Percentiles rank a stretch among this genome's conserved stretches.
Evolutionary conservation across 106 monocot genomes (phyloP).

Genomic region (Dendrobium chrysotoxum): DNA sequence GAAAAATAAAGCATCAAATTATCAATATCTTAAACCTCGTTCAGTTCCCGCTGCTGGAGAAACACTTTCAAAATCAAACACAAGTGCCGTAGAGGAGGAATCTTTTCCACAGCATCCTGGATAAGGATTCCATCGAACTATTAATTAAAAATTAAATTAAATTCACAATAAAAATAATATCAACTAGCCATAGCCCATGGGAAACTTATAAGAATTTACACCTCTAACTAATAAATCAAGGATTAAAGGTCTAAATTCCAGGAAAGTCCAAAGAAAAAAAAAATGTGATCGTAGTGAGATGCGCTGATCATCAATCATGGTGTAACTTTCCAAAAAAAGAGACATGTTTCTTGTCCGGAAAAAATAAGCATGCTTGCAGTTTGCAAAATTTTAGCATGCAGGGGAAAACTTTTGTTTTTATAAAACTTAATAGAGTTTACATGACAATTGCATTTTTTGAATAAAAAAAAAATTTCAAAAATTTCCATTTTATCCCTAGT

Average conservation of each 20-base stretch:
- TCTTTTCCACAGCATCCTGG: conserved; percentile 70
- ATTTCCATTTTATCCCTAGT: too few relatives aligned
- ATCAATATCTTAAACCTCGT: conserved; percentile 53
- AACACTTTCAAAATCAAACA: conserved; percentile 91
- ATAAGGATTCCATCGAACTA: background rate
- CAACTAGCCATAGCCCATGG: background rate
- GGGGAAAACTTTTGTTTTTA: background rate
- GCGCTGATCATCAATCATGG: background rate
- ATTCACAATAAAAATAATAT: background rate
- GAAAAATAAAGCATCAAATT: background rate
- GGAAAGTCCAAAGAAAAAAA: background rate
- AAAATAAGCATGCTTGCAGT: background rate
- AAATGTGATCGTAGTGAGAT: background rate
- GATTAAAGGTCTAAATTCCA: too few relatives aligned
- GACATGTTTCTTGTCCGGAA: background rate
- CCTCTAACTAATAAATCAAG: background rate
- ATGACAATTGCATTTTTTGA: too few relatives aligned
- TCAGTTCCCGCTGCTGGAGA: conserved; percentile 91
- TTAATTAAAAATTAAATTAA: background rate
- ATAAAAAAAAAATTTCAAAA: too few relatives aligned
- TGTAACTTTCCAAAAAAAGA: background rate
- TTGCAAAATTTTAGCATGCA: background rate
- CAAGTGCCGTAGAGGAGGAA: conserved; percentile 72
- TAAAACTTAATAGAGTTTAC: background rate
- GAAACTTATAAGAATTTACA: background rate